Base-by-base conservation (phyloP, 345 rosid species). In the Kernera saxatilis region DNA sequence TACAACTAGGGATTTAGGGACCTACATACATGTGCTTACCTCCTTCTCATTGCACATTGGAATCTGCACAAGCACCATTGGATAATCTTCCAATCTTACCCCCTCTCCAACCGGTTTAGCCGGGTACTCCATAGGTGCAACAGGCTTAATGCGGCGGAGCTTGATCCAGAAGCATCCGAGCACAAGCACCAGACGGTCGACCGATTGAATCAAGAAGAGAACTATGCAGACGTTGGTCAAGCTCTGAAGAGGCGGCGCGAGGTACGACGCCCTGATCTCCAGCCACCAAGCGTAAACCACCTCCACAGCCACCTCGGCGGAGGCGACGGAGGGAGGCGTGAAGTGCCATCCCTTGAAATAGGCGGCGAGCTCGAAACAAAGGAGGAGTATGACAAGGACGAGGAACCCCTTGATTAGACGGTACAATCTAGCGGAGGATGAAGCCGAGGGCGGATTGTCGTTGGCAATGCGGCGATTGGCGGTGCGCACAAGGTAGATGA, bases 1-100 rank as follows among this genome's bases (percentile, higher is more conserved):
- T 19, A 19, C 61, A 48, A 46, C 40, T 3, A 67, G 55, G 61
- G 67, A 75, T 5, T 66, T 56, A 46, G 25, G 75, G 67, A 82
- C 85, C 83, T 76, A 85, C 88, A 71, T 78, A 84, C 87, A 71
- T 86, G 70, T 63, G 84, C 96, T 86, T 87, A 93, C 98, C 96
- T 92, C 97, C 90, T 78, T 84, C 88, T 91, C 96, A 73, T 92
- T 92, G 85, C 98, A 92, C 96, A 92, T 92, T 9, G 98, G 98
- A 69, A 92, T 92, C 82, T 92, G 98, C 40, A 92, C 82, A 66
- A 92, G 73, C 25, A 92, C 94, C 96, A 92, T 92, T 1, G 98
- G 96, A 79, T 83, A 89, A 65, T 80, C 85, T 27, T 82, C 85
- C 64, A 73, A 55, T 57, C 62, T 79, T 41, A 74, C 81, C 1